phyloP scores from a whole-genome alignment of 139 green algal species.

The Chlorella sorokiniana region DNA sequence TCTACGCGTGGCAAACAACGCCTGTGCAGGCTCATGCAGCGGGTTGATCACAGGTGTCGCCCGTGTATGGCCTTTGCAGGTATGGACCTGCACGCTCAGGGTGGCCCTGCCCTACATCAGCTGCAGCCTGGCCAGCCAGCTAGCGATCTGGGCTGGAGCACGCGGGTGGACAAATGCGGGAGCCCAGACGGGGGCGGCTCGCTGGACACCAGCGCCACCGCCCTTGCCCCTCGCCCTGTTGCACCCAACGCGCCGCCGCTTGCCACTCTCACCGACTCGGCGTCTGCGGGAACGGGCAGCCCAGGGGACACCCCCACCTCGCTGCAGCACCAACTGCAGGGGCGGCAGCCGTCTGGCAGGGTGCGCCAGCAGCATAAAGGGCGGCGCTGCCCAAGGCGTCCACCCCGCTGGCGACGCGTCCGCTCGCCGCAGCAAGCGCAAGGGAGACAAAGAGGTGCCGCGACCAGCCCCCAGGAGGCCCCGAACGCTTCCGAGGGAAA shows the following conservation, averaged over 20 bases:
- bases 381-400: too few species aligned
- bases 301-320: neutral
- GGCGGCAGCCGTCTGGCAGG: neutral
- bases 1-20: too few species aligned
- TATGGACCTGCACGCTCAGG: too few species aligned
- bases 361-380: neutral
- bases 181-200: neutral
- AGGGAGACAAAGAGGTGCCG: neutral
- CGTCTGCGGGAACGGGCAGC: neutral
- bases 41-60: too few species aligned
- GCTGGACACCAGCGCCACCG: neutral
- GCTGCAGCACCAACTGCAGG: neutral
- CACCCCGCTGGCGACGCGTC: too few species aligned
- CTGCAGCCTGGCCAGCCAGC: too few species aligned
- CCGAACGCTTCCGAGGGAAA: neutral
- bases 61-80: too few species aligned
- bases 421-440: neutral
- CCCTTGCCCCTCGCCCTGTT: neutral
- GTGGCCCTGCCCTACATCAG: too few species aligned
- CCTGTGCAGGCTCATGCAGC: too few species aligned
- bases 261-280: neutral
- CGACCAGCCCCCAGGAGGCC: neutral
- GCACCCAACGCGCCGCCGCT: neutral
- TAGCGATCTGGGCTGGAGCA: neutral
- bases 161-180: neutral